Evolutionary conservation across 805 yeast species (phyloP).

Genomic region (Yarrowia osloensis): DNA sequence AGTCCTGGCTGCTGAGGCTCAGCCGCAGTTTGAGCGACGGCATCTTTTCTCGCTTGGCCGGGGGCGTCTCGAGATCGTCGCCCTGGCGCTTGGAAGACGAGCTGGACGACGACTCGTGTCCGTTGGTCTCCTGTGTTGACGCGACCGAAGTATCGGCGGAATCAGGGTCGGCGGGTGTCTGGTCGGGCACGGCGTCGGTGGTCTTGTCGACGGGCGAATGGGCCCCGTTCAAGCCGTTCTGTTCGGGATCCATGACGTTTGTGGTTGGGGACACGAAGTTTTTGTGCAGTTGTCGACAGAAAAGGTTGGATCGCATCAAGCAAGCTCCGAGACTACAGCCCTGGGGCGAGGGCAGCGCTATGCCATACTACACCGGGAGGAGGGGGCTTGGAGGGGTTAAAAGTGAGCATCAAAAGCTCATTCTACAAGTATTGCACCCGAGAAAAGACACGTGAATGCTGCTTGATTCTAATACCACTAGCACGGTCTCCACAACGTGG

Average conservation of each 20-base stretch:
- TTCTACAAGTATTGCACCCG: neutral
- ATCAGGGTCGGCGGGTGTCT: neutral
- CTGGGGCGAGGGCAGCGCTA: slow-evolving; percentile 11
- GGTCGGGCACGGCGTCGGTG: neutral
- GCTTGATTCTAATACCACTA: neutral
- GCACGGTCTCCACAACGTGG: neutral
- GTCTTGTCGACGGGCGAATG: slow-evolving; percentile 3
- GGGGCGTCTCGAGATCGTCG: slow-evolving; percentile 10
- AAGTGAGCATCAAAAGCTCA: neutral
- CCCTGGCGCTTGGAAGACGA: neutral
- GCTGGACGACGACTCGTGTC: neutral
- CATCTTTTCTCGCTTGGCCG: slow-evolving; percentile 17
- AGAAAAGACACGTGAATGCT: neutral
- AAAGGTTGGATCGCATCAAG: slow-evolving; percentile 31
- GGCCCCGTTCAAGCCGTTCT: slow-evolving; percentile 16
- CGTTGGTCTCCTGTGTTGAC: neutral
- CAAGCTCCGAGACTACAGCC: slow-evolving; percentile 28
- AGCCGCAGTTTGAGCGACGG: slow-evolving; percentile 19
- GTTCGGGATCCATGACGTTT: slow-evolving; percentile 20
- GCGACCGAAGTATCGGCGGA: slow-evolving; percentile 9
- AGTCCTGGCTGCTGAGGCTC: slow-evolving; percentile 2
- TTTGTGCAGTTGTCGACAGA: slow-evolving; percentile 28
- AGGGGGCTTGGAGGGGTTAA: neutral
- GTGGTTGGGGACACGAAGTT: slow-evolving; percentile 30
- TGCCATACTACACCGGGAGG: neutral